phyloP scores from a whole-genome alignment of 345 rosid genomes.

The Mallotus nudiflorus region DNA sequence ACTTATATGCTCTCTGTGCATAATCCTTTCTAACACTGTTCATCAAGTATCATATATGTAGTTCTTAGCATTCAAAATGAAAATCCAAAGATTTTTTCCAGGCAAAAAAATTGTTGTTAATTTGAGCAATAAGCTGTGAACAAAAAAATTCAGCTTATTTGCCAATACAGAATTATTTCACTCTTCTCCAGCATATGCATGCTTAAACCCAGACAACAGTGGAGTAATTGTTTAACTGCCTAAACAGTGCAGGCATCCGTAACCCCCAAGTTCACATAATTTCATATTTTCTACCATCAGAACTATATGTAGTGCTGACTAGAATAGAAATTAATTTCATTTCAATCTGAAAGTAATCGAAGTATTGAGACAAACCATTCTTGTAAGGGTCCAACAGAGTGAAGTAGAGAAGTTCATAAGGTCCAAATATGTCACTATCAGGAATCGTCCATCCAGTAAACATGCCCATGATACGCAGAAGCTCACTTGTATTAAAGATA shows the following conservation, averaged over 20 bases:
- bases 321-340: background rate
- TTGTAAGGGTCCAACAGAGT: slow-evolving; percentile 56
- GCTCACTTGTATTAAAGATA: slow-evolving; percentile 65
- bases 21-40: background rate
- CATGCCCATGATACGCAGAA: slow-evolving; percentile 49
- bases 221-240: background rate
- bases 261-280: background rate
- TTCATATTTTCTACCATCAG: background rate
- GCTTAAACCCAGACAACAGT: background rate
- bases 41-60: background rate
- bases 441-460: slow-evolving; percentile 78
- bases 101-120: background rate
- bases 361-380: slow-evolving; percentile 56
- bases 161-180: background rate
- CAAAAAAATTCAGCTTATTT: background rate
- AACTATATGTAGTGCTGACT: background rate
- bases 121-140: background rate
- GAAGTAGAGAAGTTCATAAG: slow-evolving; percentile 82
- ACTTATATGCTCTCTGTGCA: background rate
- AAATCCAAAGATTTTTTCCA: background rate
- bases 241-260: background rate
- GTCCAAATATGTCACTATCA: slow-evolving; percentile 75
- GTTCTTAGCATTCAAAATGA: background rate
- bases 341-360: background rate
- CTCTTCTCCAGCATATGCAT: background rate